Evolutionary conservation across 2,329 filamentous ascomycete genomes (phyloP), one percentile per base, ranked within the genome.

Genomic region (Elsinoe ampelina): DNA sequence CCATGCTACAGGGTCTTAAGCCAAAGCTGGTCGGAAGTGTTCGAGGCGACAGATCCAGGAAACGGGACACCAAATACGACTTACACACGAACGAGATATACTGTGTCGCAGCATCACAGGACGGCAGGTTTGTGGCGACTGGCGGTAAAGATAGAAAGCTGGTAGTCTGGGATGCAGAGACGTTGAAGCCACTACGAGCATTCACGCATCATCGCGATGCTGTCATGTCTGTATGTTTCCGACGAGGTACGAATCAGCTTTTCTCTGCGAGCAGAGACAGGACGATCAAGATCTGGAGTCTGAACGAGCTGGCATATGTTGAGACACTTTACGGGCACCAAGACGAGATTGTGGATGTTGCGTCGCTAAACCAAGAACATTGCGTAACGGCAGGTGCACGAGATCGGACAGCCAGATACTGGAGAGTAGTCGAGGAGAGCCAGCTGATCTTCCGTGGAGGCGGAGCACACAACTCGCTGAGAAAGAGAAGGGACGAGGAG

Each of bases 291-390:
- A 86, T 95, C 32, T 98, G 92, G 89, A 92, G 86, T 63, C 76
- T 96, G 42, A 87, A 95, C 64, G 90, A 95, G 69, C 79, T 95
- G 60, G 89, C 92, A 45, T 98, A 97, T 67, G 82, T 96, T 30
- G 93, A 98, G 71, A 97, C 92, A 0, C 78, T 98, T 0, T 97
- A 96, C 67, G 93, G 93, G 43, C 93, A 98, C 72, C 92, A 96
- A 68, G 92, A 97, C 68, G 80, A 88, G 61, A 87, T 97, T 4
- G 79, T 92, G 36, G 88, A 90, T 66, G 82, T 98, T 56, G 87
- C 88, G 61, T 86, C 89, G 19, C 79, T 95, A 60, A 84, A 86
- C 1, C 84, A 90, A 63, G 93, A 97, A 71, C 85, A 89, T 50
- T 96, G 93, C 68, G 80, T 97, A 59, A 93, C 86, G 60, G 93